Conservation (phyloP, 495 filamentous ascomycete genomes). For the Tirmania nivea region DNA sequence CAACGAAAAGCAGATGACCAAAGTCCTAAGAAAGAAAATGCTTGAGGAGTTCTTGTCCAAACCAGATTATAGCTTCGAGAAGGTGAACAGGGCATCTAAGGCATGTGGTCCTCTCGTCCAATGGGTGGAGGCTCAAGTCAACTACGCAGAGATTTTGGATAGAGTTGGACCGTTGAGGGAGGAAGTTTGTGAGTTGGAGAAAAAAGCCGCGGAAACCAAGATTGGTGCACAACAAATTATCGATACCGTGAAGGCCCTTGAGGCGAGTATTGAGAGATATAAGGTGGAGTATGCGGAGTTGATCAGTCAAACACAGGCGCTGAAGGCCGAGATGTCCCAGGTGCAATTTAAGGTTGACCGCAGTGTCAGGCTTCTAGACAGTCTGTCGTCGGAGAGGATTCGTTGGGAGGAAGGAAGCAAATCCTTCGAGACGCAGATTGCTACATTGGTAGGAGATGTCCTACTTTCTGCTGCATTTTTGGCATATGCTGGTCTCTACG, state of each 20-base stretch:
- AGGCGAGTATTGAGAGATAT: conserved; percentile 85
- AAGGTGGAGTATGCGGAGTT: conserved; percentile 90
- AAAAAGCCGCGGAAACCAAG: conserved; percentile 77
- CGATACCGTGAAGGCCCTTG: conserved; percentile 59
- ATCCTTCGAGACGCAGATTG: conserved; percentile 93
- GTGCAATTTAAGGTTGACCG: conserved; percentile 97
- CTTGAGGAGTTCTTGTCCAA: conserved; percentile 75
- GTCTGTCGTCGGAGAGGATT: conserved; percentile 73
- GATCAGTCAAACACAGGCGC: conserved; percentile 90
- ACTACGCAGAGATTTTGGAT: conserved; percentile 90
- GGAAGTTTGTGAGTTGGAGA: conserved; percentile 70
- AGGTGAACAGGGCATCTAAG: conserved; percentile 84
- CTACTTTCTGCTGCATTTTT: conserved; percentile 88
- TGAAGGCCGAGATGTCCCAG: conserved; percentile 86
- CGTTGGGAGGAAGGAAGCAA: conserved; percentile 94
- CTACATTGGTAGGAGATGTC: conserved; percentile 87
- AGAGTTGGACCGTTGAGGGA: conserved; percentile 82
- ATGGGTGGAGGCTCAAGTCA: conserved; percentile 94
- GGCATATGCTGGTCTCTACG: conserved; percentile 93
- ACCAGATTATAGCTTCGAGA: conserved; percentile 86
- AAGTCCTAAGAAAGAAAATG: conserved; percentile 61
- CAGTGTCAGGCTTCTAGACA: conserved; percentile 82
- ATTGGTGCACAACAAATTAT: conserved; percentile 82
- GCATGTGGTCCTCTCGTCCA: conserved; percentile 92
- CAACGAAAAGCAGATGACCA: conserved; percentile 90